These are phyloP conservation scores for Ustilago tritici DNA, from an alignment of 1,284 basidiomycete genomes.

Conservation along the genomic window DNA sequence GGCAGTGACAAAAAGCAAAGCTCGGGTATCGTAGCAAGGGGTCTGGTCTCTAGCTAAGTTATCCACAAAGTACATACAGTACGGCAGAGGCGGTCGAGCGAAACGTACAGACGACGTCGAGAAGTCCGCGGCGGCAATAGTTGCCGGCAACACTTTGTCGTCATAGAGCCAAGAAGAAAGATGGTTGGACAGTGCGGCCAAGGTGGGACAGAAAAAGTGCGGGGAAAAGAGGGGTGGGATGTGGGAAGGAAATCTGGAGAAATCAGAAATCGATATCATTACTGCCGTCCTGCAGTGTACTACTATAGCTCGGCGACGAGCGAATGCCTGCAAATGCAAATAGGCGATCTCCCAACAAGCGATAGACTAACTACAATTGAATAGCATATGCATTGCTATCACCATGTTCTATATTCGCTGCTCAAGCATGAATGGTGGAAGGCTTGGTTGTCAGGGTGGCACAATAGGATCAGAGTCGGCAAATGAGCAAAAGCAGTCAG, in stretches of 20 bases:
- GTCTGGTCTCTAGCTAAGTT: neutral
- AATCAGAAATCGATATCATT: neutral
- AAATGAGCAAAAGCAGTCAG: slow-evolving; percentile 3
- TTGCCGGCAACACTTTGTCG: neutral
- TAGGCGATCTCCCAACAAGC: slow-evolving; percentile 2
- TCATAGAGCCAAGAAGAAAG: slow-evolving; percentile 10
- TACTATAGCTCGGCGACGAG: neutral
- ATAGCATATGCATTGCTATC: neutral
- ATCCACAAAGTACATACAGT: neutral
- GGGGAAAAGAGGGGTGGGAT: slow-evolving; percentile 10
- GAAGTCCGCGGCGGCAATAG: neutral
- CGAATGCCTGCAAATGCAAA: neutral
- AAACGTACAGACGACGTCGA: neutral
- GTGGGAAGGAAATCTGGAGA: slow-evolving; percentile 23
- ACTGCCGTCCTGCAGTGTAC: neutral
- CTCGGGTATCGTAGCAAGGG: slow-evolving; percentile 4
- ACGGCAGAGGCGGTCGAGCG: neutral
- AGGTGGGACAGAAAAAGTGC: neutral
- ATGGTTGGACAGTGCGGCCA: slow-evolving; percentile 3
- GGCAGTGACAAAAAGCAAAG: neutral
- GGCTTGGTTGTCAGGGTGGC: neutral
- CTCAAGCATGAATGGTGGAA: slow-evolving; percentile 1
- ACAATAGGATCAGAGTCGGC: neutral
- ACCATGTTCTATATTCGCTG: neutral
- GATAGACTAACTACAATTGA: neutral